These are phyloP conservation scores for Monotropa hypopitys DNA, from an alignment of 179 eudicot species.

Conservation along the genomic window DNA sequence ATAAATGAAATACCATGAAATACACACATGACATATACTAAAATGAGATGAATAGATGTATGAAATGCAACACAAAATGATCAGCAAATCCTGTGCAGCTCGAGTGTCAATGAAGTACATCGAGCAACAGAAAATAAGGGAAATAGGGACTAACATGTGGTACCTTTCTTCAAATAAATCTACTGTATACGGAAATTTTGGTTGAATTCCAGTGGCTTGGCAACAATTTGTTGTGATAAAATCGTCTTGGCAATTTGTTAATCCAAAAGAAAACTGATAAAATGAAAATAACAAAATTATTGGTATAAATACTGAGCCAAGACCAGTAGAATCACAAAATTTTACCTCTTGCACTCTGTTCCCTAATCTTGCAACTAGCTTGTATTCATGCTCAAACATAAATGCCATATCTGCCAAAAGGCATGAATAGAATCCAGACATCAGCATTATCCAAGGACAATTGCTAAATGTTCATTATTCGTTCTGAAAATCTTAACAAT, in stretches of 20 bases:
- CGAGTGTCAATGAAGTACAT: background rate
- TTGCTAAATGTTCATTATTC: background rate
- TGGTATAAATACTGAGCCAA: conserved; percentile 1
- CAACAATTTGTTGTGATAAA: conserved; percentile 98
- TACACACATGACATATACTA: no score
- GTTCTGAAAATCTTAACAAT: background rate
- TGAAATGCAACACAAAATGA: no score
- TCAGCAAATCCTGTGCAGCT: background rate
- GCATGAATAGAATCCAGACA: background rate
- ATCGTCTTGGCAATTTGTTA: no score
- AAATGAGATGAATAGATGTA: no score
- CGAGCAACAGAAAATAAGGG: background rate
- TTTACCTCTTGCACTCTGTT: conserved; percentile 86
- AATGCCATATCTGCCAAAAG: conserved; percentile 70
- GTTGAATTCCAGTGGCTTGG: conserved; percentile 86
- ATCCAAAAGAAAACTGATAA: no score
- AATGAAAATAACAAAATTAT: no score
- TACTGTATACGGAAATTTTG: conserved; percentile 80
- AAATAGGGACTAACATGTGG: conserved; percentile 8
- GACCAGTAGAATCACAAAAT: background rate
- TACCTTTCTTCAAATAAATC: conserved; percentile 94
- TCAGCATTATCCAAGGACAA: background rate
- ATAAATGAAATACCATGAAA: no score
- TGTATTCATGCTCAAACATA: conserved; percentile 72
- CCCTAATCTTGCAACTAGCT: conserved; percentile 83